Percentiles rank a stretch among this genome's conserved stretches.
These are phyloP conservation scores for Cicer pinnatifidum DNA, from an alignment of 306 rosid genomes.

Conservation along the genomic window DNA sequence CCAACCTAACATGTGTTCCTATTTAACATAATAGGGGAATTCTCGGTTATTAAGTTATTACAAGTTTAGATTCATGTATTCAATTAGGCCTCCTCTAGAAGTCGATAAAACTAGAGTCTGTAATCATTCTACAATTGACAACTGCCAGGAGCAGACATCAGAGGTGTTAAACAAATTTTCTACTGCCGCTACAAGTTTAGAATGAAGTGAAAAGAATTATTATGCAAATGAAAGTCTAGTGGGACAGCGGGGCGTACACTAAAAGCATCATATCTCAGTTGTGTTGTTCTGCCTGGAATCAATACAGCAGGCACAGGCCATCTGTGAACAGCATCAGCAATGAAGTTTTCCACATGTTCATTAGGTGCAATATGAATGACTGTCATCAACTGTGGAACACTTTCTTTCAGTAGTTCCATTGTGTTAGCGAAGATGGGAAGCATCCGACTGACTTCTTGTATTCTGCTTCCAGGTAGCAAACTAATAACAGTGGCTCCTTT, in stretches of 20 bases:
- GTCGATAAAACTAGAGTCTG: slow-evolving; percentile 24
- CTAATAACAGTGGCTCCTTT: slow-evolving; percentile 78
- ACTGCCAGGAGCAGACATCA: slow-evolving; percentile 2
- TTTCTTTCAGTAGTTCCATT: slow-evolving; percentile 58
- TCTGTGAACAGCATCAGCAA: slow-evolving; percentile 52
- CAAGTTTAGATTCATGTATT: slow-evolving; percentile 23
- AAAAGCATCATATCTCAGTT: slow-evolving; percentile 79
- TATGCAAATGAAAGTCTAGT: slow-evolving; percentile 4
- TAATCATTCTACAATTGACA: slow-evolving; percentile 16
- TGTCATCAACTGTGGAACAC: slow-evolving; percentile 59
- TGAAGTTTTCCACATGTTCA: slow-evolving; percentile 62
- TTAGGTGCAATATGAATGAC: slow-evolving; percentile 82
- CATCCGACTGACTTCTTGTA: slow-evolving; percentile 89
- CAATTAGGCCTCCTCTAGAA: neutral
- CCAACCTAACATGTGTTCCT: slow-evolving; percentile 24
- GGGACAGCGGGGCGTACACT: slow-evolving; percentile 59
- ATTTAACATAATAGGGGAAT: slow-evolving; percentile 3
- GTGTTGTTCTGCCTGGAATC: slow-evolving; percentile 71
- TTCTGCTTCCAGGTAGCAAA: slow-evolving; percentile 98
- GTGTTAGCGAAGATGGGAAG: slow-evolving; percentile 68
- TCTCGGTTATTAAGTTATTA: slow-evolving; percentile 30
- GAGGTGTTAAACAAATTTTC: slow-evolving; percentile 9
- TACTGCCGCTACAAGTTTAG: neutral
- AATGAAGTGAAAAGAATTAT: neutral
- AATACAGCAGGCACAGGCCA: slow-evolving; percentile 78